Evolutionary conservation across 2,329 filamentous ascomycete genomes (phyloP), one percentile per base, ranked within the genome.

Genomic region (Cephalotrichum gorgonifer): DNA sequence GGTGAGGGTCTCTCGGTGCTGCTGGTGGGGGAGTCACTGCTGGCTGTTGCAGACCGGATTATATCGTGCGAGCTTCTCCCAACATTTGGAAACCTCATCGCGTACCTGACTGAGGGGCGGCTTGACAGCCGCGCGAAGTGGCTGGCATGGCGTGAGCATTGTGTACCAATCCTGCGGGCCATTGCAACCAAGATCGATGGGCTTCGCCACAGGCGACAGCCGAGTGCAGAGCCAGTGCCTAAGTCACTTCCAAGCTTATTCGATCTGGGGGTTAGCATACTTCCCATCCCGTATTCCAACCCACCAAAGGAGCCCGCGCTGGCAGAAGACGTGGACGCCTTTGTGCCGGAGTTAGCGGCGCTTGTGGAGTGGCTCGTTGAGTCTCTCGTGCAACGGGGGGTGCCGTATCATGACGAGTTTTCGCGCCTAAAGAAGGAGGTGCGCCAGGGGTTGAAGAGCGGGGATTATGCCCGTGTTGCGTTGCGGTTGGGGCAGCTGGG

Each of bases 341-440:
- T 30, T n/a, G 25, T 28, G 20, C 42, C 3, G 7, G 53, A 20
- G 17, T 31, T 61, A 3, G 55, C 53, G 9, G 30, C 22, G 1
- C 48, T 56, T 2, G 47, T 58, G 3, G 44, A 48, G 2, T 15
- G 22, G 25, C 55, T 62, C 1, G 52, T 46, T 1, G n/a, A n/a
- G n/a, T n/a, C n/a, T n/a, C n/a, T n/a, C n/a, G 30, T 7, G 1
- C 53, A 54, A 1, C 51, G 30, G 7, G 43, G 30, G 27, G 27
- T 39, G 7, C 59, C 56, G 1, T 61, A 62, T 20, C 59, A 62
- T 30, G 38, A 47, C 1, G 56, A 60, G 22, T 54, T 61, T 26
- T 15, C 42, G 7, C 33, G 42, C 1, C 31, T 62, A 22, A 52
- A 53, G 33, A 22, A 53, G 17, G 49, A 51, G 44, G 38, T 4